Evolutionary conservation across 805 yeast species (phyloP), one percentile per base, ranked within the genome.

Genomic region (Kazachstania kunashirensis): DNA sequence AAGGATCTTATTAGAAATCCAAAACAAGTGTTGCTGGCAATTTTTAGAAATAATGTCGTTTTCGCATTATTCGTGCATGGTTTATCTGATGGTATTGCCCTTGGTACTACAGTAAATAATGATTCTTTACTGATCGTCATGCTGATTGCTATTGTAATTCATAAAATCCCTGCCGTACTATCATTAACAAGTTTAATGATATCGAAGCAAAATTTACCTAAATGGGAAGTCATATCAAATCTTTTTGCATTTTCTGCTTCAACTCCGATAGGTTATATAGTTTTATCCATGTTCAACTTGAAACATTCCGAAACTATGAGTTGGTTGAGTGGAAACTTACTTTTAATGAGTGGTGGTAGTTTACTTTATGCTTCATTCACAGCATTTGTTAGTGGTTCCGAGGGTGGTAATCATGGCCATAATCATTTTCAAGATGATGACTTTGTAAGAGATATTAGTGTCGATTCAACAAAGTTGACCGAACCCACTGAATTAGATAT

Each of bases 111-210:
- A 0, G 62, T 66, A 3, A 48, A 63, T 27, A 60, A 62, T 33
- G 59, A 55, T 7, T 53, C 66, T 3, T 48, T 65, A 34, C 58
- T 59, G 34, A 33, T 65, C 32, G 52, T 74, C 16, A 68, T 77
- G 34, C 62, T 75, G 18, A 38, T 74, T n/a, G 74, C 79, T 15
- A 72, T 79, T 17, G 64, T 75, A 19, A 59, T 76, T 13, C 84
- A 79, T 54, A 79, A 78, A 48, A 52, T 78, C 7, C 85, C 85
- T 0, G 77, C 84, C 0, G 67, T 77, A 1, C 68, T 78, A 45
- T 78, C 83, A 19, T 59, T 79, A 29, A 55, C 71, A 10, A 65
- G 79, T 12, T 50, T 78, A 6, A 60, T 78, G 49, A 45, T 56
- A 4, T 49, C 73, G 3, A 61, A 59, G 36, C 67, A 67, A 34